A percentile compares a stretch with the other conserved stretches of the same genome.
Evolutionary conservation across 2,329 filamentous ascomycete species (phyloP).

Genomic region (Teratosphaeria zuluensis): DNA sequence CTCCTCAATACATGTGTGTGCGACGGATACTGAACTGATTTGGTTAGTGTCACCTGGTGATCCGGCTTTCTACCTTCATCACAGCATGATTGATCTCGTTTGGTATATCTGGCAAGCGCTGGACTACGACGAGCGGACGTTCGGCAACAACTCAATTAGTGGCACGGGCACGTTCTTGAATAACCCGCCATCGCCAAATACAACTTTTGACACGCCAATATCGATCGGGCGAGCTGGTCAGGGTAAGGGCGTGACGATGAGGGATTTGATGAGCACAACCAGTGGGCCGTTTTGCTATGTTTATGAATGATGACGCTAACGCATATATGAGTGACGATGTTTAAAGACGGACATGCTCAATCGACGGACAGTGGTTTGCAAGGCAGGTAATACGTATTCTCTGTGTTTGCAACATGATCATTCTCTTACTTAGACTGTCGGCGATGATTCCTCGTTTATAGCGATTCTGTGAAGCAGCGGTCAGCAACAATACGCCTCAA

Average conservation of each 20-base stretch:
- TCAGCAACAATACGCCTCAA: neutral
- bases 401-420: neutral
- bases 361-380: neutral
- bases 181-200: conserved; percentile 33
- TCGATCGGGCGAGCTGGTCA: conserved; percentile 21
- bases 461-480: neutral
- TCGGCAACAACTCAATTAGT: conserved; percentile 24
- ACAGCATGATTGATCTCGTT: conserved; percentile 37
- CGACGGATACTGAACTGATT: neutral
- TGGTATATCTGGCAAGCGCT: conserved; percentile 44
- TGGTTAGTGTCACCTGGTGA: conserved; percentile 18
- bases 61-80: conserved; percentile 42
- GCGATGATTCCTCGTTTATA: neutral
- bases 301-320: conserved; percentile 9
- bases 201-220: conserved; percentile 35
- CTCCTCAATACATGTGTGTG: conserved; percentile 9
- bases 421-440: neutral
- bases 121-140: conserved; percentile 30
- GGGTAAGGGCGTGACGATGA: conserved; percentile 11
- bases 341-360: neutral
- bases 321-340: neutral
- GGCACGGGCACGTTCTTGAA: conserved; percentile 39
- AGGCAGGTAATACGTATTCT: neutral
- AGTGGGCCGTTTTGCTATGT: conserved; percentile 23
- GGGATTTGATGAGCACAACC: conserved; percentile 24